Base-by-base conservation (phyloP, 805 yeast species). In the Teunomyces panamensis region DNA sequence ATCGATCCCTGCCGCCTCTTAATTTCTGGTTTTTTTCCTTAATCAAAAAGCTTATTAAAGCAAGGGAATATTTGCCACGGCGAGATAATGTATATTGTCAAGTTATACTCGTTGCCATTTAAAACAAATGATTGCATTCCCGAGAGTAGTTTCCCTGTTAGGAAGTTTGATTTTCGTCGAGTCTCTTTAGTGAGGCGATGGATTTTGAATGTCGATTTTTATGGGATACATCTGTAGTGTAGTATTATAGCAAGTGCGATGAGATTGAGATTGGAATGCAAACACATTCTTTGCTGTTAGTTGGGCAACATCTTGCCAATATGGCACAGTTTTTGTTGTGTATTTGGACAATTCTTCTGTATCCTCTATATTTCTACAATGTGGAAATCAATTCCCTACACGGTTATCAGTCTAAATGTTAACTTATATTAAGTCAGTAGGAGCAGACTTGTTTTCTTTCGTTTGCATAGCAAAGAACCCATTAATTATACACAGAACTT, bases 61-160 rank as follows among this genome's bases (percentile, higher is more conserved):
- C 58, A 60, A 73, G 84, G 80, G 81, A 78, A 70, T 69, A 71
- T 76, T 77, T 80, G 85, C 85, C 85, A 80, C 85, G 85, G 71
- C 84, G 84, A 68, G 77, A 67, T 75, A 74, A 78, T 74, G 80
- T 67, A 74, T 50, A 74, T 73, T 72, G 73, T 76, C 83, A 78
- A 78, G 82, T 78, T 75, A 73, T 70, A 67, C 72, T 67, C 84
- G 84, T 79, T 80, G 85, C 85, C 85, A 80, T 79, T 68, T 72
- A 49, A 53, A 56, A 53, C 58, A 62, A 65, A 63, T 59, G 29
- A 24, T 37, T 53, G 58, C 64, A 63, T 72, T 79, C 80, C 84
- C 84, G 68, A 80, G 82, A 80, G 50, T 50, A 69, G 60, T 46
- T 68, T 53, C 67, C 84, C 83, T 71, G 62, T 67, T 74, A 79